These are phyloP conservation scores for Schizonepeta tenuifolia DNA, from an alignment of 257 asterid genomes.

Conservation along the genomic window DNA sequence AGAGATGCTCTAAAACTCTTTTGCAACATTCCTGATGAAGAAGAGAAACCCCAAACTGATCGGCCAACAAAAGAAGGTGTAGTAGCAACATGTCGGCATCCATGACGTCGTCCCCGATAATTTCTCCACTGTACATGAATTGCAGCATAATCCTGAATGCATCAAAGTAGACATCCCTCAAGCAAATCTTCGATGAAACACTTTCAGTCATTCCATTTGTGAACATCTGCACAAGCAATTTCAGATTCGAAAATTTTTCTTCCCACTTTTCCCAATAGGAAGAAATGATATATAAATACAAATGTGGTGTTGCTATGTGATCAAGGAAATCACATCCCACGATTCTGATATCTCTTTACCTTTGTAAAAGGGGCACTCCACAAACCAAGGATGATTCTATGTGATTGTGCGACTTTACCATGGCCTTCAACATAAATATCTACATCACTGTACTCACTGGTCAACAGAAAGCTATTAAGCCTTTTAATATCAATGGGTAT, in stretches of 20 bases:
- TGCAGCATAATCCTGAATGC: constrained; percentile 78
- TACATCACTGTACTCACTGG: constrained; percentile 80
- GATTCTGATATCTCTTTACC: constrained; percentile 48
- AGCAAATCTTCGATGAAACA: constrained; percentile 59
- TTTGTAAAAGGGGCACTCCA: constrained; percentile 95
- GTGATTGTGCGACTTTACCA: constrained; percentile 62
- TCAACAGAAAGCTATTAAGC: constrained; percentile 60
- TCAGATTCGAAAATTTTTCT: constrained; percentile 6
- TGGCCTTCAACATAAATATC: constrained; percentile 71
- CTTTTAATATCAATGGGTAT: constrained; percentile 67
- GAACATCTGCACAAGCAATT: constrained; percentile 73
- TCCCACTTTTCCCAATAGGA: not conserved
- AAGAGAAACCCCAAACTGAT: constrained; percentile 84
- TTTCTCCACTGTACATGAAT: constrained; percentile 83
- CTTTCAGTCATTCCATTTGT: constrained; percentile 98
- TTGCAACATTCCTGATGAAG: constrained; percentile 99
- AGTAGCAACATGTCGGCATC: constrained; percentile 64
- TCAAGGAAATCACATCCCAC: not conserved
- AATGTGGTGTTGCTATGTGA: not conserved
- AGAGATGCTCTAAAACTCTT: constrained; percentile 75
- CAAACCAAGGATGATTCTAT: constrained; percentile 82
- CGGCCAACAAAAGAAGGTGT: constrained; percentile 89
- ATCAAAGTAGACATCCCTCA: constrained; percentile 78
- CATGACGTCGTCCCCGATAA: constrained; percentile 46
- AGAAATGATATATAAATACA: not conserved